Base-by-base conservation (phyloP, 805 yeast species). In the Candida alai region DNA sequence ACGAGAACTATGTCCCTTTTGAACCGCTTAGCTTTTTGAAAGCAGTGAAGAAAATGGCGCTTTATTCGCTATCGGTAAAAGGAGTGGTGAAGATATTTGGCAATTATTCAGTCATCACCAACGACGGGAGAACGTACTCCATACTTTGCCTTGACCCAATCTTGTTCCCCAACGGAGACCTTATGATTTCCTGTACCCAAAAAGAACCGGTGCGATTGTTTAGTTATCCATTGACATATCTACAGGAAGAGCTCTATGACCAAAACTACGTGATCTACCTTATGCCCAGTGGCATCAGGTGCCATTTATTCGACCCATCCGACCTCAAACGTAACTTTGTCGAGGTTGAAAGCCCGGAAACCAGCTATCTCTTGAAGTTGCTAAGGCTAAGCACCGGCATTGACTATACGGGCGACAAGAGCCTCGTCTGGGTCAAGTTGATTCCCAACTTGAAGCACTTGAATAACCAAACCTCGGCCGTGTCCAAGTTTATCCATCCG, bases 361-460 rank as follows among this genome's bases (percentile, higher is more conserved):
- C 39, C 19, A 44, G 38, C 2, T 53, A 50, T 16, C 44, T 66
- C 10, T 36, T 60, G n/a, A 45, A 56, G 19, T 47, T 66, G 9
- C 43, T 66, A 14, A 54, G 56, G 30, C 40, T 60, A 11, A 57
- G 65, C 34, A 65, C 67, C 1, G 70, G 69, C 1, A 27, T 53
- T 2, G 62, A 59, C 29, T 36, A 47, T 25, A 31, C 49, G 2
- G 26, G 25, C 2, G 41, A 47, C 3, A 43, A 40, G 18, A 8
- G 9, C 10, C 8, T 29, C 5, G 54, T 56, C 12, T 84, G 90
- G 93, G 68, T 84, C 11, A 80, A 74, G 49, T 54, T 84, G 10
- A 68, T 80, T 3, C 93, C 93, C 2, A 77, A 81, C 43, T 51
- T 82, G 32, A 73, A 71, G 38, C 88, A 81, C 50, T 62, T 82